These are phyloP conservation scores for Schoenoplectus tabernaemontani DNA, from an alignment of 202 grass and related monocot genomes.

Conservation along the genomic window DNA sequence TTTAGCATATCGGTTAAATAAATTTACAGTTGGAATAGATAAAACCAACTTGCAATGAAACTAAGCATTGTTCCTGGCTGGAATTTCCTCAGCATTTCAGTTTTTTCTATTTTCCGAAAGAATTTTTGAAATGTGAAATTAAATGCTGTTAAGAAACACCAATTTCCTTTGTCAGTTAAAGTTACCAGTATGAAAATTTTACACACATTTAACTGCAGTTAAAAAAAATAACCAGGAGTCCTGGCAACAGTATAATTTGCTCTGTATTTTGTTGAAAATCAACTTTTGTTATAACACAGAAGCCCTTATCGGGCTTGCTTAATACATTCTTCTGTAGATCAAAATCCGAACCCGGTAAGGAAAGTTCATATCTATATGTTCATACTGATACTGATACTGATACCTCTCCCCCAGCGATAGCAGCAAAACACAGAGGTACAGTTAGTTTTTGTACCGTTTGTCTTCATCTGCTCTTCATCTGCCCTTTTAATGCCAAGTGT, in stretches of 20 bases:
- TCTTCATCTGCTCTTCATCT: no score
- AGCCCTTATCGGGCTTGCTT: neutral
- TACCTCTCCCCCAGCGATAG: neutral
- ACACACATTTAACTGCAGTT: neutral
- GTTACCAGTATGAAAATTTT: neutral
- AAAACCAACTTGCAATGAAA: neutral
- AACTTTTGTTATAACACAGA: no score
- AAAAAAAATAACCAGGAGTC: neutral
- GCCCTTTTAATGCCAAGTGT: slow-evolving; percentile 6
- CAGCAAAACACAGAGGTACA: slow-evolving; percentile 10
- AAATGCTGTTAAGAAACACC: neutral
- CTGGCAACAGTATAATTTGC: no score
- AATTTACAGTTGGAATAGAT: neutral
- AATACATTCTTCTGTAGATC: neutral
- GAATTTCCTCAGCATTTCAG: neutral
- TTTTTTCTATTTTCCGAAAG: neutral
- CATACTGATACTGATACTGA: neutral
- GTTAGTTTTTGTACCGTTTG: slow-evolving; percentile 22
- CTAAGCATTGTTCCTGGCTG: neutral
- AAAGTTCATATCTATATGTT: neutral
- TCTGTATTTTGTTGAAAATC: no score
- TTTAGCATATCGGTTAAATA: neutral
- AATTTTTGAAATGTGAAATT: neutral
- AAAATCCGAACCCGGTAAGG: neutral
- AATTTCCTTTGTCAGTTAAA: neutral